Evolutionary conservation across 2,329 filamentous ascomycete species (phyloP).

Genomic region (Uncinocarpus reesii): DNA sequence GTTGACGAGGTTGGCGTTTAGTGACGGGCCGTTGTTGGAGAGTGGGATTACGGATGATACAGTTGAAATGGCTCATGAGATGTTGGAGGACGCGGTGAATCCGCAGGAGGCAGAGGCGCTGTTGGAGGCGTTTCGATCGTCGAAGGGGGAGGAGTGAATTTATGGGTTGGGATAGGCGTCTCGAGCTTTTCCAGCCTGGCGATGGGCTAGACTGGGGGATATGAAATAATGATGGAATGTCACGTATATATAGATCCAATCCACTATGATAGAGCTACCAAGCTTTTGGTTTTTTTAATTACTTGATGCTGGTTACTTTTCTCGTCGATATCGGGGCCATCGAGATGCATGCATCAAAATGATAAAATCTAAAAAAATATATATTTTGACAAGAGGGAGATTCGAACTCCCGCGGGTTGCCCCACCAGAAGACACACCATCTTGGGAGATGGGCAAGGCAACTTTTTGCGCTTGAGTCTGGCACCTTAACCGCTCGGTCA

Average conservation of each 20-base stretch:
- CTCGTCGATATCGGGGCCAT: too few relatives aligned
- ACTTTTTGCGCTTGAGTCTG: not conserved
- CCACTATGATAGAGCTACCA: not conserved
- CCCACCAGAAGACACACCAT: not conserved
- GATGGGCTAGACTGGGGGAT: too few relatives aligned
- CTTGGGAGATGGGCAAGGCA: not conserved
- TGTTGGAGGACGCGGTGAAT: slow-evolving; percentile 71
- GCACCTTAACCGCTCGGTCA: slow-evolving; percentile 11
- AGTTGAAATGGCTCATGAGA: slow-evolving; percentile 66
- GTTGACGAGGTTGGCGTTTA: slow-evolving; percentile 75
- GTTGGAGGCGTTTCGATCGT: slow-evolving; percentile 37
- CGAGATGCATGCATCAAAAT: too few relatives aligned
- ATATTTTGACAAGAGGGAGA: slow-evolving; percentile 8
- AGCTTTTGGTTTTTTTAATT: not conserved
- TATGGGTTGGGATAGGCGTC: not conserved
- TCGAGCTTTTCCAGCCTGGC: not conserved
- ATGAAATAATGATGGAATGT: not conserved
- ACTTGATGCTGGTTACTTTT: too few relatives aligned
- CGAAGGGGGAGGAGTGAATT: slow-evolving; percentile 22
- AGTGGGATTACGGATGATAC: slow-evolving; percentile 65
- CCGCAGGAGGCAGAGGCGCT: slow-evolving; percentile 64
- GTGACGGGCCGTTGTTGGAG: slow-evolving; percentile 68
- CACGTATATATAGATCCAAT: not conserved
- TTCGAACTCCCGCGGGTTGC: slow-evolving; percentile 11
- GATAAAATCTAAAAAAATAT: too few relatives aligned